These are phyloP conservation scores for Neurospora pannonica DNA, from an alignment of 495 filamentous ascomycete genomes.

Conservation along the genomic window DNA sequence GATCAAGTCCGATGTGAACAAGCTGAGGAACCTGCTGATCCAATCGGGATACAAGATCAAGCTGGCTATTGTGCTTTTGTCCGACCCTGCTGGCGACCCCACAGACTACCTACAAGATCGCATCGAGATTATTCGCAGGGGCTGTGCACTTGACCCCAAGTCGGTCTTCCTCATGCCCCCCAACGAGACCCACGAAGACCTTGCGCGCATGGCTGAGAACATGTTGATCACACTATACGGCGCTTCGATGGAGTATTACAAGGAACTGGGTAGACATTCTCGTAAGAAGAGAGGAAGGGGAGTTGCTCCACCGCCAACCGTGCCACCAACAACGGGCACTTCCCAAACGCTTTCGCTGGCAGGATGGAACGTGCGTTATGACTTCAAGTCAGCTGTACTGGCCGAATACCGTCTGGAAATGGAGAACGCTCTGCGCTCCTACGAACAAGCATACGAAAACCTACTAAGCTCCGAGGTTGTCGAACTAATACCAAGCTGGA, in stretches of 20 bases:
- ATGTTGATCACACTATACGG: conserved; percentile 55
- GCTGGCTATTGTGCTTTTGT: conserved; percentile 67
- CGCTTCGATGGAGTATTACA: conserved; percentile 71
- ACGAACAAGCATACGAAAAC: conserved; percentile 73
- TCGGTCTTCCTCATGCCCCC: conserved; percentile 53
- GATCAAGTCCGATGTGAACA: conserved; percentile 79
- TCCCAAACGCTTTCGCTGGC: conserved; percentile 74
- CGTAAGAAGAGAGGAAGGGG: conserved; percentile 73
- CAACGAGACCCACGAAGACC: conserved; percentile 39
- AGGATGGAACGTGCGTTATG: conserved; percentile 85
- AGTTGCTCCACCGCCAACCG: conserved; percentile 67
- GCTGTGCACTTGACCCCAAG: conserved; percentile 71
- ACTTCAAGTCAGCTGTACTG: conserved; percentile 83
- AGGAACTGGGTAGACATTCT: conserved; percentile 80
- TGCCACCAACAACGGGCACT: conserved; percentile 71
- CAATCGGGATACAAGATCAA: conserved; percentile 64
- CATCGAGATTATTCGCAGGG: conserved; percentile 60
- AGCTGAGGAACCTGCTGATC: conserved; percentile 52
- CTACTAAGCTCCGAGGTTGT: conserved; percentile 73
- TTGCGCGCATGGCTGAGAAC: conserved; percentile 53
- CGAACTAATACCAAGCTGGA: conserved; percentile 80
- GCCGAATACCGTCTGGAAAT: conserved; percentile 87
- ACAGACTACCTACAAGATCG: conserved; percentile 55
- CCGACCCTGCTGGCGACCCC: conserved; percentile 53
- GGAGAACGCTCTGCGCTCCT: conserved; percentile 73